Conservation (phyloP, 805 yeast species). For the Zygosaccharomyces rouxii region DNA sequence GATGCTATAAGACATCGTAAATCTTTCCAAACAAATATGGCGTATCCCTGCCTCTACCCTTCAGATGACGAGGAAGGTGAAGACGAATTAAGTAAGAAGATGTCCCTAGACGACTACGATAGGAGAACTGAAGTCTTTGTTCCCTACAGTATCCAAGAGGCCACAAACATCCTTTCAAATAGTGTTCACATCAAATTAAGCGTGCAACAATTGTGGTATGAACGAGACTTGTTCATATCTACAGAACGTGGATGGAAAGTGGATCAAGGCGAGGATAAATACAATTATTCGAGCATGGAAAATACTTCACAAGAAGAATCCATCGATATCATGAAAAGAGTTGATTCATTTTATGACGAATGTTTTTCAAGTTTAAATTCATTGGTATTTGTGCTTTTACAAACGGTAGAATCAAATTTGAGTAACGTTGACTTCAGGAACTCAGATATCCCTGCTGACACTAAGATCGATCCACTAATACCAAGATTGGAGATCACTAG, state of each 20-base stretch:
- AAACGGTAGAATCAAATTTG: conserved; percentile 54
- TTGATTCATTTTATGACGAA: conserved; percentile 55
- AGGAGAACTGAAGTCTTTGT: conserved; percentile 30
- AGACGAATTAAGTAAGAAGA: conserved; percentile 21
- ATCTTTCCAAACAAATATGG: conserved; percentile 60
- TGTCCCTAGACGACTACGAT: background rate
- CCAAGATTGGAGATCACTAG: conserved; percentile 49
- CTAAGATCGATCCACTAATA: conserved; percentile 10
- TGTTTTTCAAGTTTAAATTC: conserved; percentile 57
- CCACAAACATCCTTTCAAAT: conserved; percentile 59
- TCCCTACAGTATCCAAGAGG: conserved; percentile 78
- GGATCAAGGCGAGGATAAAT: conserved; percentile 24
- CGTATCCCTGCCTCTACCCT: conserved; percentile 66
- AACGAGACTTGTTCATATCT: conserved; percentile 62
- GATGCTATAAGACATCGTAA: conserved; percentile 42
- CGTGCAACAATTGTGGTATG: conserved; percentile 67
- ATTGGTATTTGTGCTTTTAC: conserved; percentile 57
- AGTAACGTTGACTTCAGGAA: conserved; percentile 24
- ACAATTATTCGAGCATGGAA: conserved; percentile 26
- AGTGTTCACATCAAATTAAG: conserved; percentile 63
- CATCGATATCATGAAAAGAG: conserved; percentile 40
- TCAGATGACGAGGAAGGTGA: conserved; percentile 37
- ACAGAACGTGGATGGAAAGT: conserved; percentile 64
- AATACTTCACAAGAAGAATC: conserved; percentile 28
- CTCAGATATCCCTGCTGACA: conserved; percentile 12